Conservation (phyloP, 192 early-diverging fungal species). For the Backusella luteola region DNA sequence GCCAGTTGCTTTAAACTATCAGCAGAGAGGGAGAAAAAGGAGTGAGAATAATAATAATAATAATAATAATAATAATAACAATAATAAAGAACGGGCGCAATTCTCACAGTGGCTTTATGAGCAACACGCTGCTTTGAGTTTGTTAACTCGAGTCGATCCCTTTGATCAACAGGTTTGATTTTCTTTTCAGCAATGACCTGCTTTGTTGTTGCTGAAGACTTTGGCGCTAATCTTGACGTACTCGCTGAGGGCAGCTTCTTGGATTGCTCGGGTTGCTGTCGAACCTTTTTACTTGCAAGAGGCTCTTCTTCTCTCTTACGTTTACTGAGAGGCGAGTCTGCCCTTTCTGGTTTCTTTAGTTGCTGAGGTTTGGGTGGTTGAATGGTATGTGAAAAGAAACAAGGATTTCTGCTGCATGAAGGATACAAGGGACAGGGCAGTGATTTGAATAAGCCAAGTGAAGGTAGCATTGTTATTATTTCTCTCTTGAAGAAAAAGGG, state of each 20-base stretch:
- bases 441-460: constrained; percentile 33
- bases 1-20: constrained; percentile 21
- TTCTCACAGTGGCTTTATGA: constrained; percentile 4
- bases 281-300: not conserved
- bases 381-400: constrained; percentile 37
- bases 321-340: not conserved
- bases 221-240: not conserved
- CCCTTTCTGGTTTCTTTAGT: not conserved
- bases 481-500: not conserved
- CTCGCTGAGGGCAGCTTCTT: not conserved
- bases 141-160: constrained; percentile 1
- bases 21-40: not conserved
- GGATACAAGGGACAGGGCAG: constrained; percentile 40
- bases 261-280: not conserved
- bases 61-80: no score
- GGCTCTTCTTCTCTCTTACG: constrained; percentile 3
- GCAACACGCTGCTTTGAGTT: not conserved
- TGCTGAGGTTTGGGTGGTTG: not conserved
- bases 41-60: no score
- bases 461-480: constrained; percentile 35
- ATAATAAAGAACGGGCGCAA: not conserved
- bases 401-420: constrained; percentile 33
- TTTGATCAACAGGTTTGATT: not conserved
- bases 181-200: not conserved
- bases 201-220: not conserved